Evolutionary conservation across 441 rosid species (phyloP).

Genomic region (Sinapis alba): DNA sequence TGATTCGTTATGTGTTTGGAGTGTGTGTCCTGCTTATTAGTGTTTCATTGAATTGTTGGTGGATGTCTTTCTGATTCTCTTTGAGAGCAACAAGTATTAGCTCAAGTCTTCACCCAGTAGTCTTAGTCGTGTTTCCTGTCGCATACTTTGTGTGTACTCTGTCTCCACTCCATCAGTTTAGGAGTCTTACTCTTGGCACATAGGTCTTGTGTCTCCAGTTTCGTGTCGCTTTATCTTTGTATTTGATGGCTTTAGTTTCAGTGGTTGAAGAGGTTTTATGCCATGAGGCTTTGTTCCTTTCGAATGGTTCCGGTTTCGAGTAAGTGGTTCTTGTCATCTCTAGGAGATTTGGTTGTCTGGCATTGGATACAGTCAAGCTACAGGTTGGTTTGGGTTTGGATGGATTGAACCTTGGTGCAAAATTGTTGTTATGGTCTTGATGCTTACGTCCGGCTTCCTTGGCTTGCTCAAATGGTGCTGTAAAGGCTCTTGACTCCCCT

Average conservation of each 20-base stretch:
- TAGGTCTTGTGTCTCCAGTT: neutral
- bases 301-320: neutral
- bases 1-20: too few relatives aligned
- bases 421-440: too few relatives aligned
- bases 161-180: neutral
- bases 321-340: too few relatives aligned
- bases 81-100: neutral
- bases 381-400: too few relatives aligned
- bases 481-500: too few relatives aligned
- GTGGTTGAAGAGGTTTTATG: neutral
- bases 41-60: neutral
- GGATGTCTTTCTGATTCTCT: neutral
- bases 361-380: too few relatives aligned
- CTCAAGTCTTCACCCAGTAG: neutral
- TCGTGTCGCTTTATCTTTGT: neutral
- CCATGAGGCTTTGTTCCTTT: neutral
- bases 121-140: neutral
- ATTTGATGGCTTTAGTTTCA: neutral
- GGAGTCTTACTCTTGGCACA: neutral
- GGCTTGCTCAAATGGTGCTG: too few relatives aligned
- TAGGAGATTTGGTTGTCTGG: too few relatives aligned
- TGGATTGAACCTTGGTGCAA: too few relatives aligned
- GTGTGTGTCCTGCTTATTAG: neutral
- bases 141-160: neutral
- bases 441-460: too few relatives aligned